Conservation (phyloP, 495 filamentous ascomycete species). For the Penicillium riverlandense region DNA sequence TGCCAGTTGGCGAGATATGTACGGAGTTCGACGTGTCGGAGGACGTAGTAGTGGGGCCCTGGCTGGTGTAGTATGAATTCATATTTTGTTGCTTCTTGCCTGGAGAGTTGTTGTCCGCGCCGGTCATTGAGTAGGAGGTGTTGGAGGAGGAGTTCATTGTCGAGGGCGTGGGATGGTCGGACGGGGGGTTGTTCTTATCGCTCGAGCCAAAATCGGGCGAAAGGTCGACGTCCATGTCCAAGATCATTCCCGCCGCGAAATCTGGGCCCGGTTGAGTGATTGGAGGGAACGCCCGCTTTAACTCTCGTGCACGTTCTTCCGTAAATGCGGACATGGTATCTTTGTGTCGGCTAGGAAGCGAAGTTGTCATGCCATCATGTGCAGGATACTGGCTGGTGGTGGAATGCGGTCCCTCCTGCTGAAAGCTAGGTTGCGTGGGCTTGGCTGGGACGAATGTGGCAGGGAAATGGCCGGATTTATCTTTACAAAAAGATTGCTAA, state of each 20-base stretch:
- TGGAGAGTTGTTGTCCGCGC: slow-evolving; percentile 15
- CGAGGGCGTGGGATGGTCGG: slow-evolving; percentile 28
- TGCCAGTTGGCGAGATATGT: slow-evolving; percentile 7
- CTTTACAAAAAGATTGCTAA: slow-evolving; percentile 7
- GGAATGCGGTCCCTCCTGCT: neutral
- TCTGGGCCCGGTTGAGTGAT: neutral
- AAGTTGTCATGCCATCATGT: slow-evolving; percentile 5
- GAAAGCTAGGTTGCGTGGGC: neutral
- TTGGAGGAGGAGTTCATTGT: slow-evolving; percentile 32
- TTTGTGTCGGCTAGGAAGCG: slow-evolving; percentile 23
- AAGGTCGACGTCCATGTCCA: slow-evolving; percentile 26
- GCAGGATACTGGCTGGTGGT: neutral
- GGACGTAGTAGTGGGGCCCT: slow-evolving; percentile 3
- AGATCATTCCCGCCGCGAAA: slow-evolving; percentile 2
- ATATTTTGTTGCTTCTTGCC: slow-evolving; percentile 13
- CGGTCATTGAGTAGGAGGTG: slow-evolving; percentile 23
- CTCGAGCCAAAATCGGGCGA: slow-evolving; percentile 20
- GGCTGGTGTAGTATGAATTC: slow-evolving; percentile 1
- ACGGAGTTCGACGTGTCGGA: slow-evolving; percentile 11
- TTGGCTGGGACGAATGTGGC: slow-evolving; percentile 9
- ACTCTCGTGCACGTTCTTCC: neutral
- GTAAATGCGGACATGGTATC: slow-evolving; percentile 1
- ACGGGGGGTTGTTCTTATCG: slow-evolving; percentile 22
- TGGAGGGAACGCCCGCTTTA: neutral
- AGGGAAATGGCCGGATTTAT: slow-evolving; percentile 6